These are phyloP conservation scores for Colletotrichum liaoningense DNA, from an alignment of 2,329 filamentous ascomycete genomes.

Conservation along the genomic window DNA sequence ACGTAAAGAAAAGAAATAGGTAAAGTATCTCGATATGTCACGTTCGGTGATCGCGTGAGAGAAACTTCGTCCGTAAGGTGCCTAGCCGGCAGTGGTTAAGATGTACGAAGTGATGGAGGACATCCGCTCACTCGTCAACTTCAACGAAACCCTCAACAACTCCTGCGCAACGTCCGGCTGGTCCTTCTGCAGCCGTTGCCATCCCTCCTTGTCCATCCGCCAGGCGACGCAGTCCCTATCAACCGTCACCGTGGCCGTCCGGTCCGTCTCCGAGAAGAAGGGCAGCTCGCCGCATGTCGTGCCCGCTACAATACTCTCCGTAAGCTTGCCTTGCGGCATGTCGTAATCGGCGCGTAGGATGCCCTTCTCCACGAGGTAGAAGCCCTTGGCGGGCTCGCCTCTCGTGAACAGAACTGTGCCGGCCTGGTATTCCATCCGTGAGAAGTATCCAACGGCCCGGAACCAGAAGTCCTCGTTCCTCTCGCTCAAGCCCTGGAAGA, in stretches of 20 bases:
- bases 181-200: slow-evolving; percentile 77
- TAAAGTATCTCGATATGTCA: neutral
- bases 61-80: neutral
- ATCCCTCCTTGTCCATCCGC: slow-evolving; percentile 79
- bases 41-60: neutral
- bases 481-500: slow-evolving; percentile 89
- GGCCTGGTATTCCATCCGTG: slow-evolving; percentile 71
- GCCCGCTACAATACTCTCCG: slow-evolving; percentile 92
- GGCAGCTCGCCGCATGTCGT: slow-evolving; percentile 96
- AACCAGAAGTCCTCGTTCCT: slow-evolving; percentile 98
- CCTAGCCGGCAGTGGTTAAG: slow-evolving; percentile 60
- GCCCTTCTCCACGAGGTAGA: slow-evolving; percentile 91
- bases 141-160: slow-evolving; percentile 86
- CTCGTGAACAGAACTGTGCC: slow-evolving; percentile 82
- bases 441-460: slow-evolving; percentile 80
- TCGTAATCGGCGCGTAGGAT: slow-evolving; percentile 92
- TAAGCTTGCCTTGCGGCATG: slow-evolving; percentile 87
- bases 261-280: slow-evolving; percentile 90
- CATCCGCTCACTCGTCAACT: slow-evolving; percentile 95
- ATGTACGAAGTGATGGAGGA: slow-evolving; percentile 70
- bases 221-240: slow-evolving; percentile 87
- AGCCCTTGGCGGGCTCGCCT: slow-evolving; percentile 82
- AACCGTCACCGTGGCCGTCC: slow-evolving; percentile 87
- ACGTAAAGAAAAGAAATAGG: neutral
- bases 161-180: slow-evolving; percentile 85